phyloP scores from a whole-genome alignment of 1,139 yeast genomes.

The Lodderomyces elongisporus region DNA sequence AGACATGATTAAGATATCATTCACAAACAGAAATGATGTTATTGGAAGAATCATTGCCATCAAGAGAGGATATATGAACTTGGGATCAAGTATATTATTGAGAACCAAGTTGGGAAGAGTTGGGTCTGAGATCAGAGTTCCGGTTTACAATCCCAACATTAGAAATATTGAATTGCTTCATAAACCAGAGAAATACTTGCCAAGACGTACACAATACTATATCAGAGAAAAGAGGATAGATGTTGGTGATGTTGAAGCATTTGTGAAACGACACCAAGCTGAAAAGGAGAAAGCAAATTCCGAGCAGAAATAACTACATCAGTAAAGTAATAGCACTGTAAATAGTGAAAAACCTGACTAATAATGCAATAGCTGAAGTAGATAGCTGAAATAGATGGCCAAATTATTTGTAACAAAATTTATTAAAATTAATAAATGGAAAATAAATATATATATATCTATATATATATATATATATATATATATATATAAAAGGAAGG shows the following conservation, averaged over 20 bases:
- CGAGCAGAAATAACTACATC: slow-evolving; percentile 2
- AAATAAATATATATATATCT: too few relatives aligned
- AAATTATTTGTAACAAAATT: too few relatives aligned
- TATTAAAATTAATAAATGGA: too few relatives aligned
- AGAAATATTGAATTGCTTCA: slow-evolving; percentile 69
- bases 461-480: too few relatives aligned
- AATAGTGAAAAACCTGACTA: slow-evolving; percentile 1
- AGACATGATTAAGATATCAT: slow-evolving; percentile 73
- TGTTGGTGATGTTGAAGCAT: slow-evolving; percentile 67
- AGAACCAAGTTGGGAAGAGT: slow-evolving; percentile 75
- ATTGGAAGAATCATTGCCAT: slow-evolving; percentile 75
- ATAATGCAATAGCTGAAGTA: too few relatives aligned
- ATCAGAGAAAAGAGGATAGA: slow-evolving; percentile 74
- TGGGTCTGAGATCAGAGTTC: slow-evolving; percentile 78
- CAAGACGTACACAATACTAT: slow-evolving; percentile 79
- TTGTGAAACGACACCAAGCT: slow-evolving; percentile 21
- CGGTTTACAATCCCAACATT: slow-evolving; percentile 72
- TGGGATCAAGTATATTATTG: slow-evolving; percentile 67
- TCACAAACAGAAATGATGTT: slow-evolving; percentile 63
- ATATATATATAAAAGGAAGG: too few relatives aligned
- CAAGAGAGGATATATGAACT: slow-evolving; percentile 53
- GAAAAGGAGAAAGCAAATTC: background rate
- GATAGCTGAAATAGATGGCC: too few relatives aligned
- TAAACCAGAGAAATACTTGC: slow-evolving; percentile 64
- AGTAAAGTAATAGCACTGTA: background rate